phyloP scores from a whole-genome alignment of 164 flowering plant genomes.

The Tetrastigma voinierianum region DNA sequence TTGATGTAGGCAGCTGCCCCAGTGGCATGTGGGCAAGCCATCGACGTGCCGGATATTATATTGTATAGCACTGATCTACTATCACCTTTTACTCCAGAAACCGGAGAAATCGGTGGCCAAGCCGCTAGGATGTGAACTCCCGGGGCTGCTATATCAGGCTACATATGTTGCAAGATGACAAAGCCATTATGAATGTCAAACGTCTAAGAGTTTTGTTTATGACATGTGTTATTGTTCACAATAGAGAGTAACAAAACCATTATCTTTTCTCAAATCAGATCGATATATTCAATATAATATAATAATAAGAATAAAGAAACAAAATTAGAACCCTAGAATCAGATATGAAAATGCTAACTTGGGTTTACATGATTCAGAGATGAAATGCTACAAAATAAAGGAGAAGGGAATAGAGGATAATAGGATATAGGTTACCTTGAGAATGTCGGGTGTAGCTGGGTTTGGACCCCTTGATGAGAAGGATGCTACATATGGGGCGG shows the following conservation, averaged over 20 bases:
- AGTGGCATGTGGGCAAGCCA: constrained; percentile 39
- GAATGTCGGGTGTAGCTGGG: constrained; percentile 26
- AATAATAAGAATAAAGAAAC: too few species aligned
- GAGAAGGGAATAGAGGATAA: not conserved
- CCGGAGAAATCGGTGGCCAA: constrained; percentile 21
- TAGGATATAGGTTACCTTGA: constrained; percentile 27
- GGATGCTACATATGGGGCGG: constrained; percentile 37
- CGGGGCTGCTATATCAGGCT: constrained; percentile 42
- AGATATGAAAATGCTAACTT: too few species aligned
- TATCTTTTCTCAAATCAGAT: too few species aligned
- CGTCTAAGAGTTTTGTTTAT: too few species aligned
- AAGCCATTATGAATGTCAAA: too few species aligned
- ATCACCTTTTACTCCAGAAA: constrained; percentile 12
- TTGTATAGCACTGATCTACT: constrained; percentile 17
- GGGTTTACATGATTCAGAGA: too few species aligned
- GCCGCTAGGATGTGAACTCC: constrained; percentile 37
- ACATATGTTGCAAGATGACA: not conserved
- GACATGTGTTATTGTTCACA: too few species aligned
- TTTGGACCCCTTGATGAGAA: constrained; percentile 70
- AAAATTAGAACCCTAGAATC: too few species aligned
- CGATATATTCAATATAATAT: too few species aligned
- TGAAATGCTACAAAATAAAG: too few species aligned
- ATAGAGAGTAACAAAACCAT: too few species aligned
- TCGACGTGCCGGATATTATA: constrained; percentile 36
- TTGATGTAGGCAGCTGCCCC: constrained; percentile 35